Base-by-base conservation (phyloP, 257 asterid genomes). In the Verbascum thapsus region DNA sequence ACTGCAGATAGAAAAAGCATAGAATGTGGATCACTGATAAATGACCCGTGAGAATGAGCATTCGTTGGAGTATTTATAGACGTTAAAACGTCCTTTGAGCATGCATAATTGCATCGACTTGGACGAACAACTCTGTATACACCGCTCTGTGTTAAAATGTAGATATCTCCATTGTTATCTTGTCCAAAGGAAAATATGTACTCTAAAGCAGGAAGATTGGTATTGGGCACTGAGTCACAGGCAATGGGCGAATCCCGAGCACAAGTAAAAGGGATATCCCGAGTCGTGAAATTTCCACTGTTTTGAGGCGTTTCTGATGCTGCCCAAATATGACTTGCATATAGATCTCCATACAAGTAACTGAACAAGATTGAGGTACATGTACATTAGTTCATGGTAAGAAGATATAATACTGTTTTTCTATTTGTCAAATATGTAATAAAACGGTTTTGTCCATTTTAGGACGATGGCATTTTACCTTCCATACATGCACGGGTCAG, bases 401-500 rank as follows among this genome's bases (percentile, higher is more conserved):
- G 22, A 45, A 8, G 34, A 40, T 6, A 35, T 42, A 3, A 20
- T 7, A 37, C 8, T 9, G 0, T 26, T 5, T 26, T 26, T 26
- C 2, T 26, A 26, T 26, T 26, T 26, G 32, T 26, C 32, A 26
- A 1, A 1, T 26, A 26, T 26, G 2, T 26, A 26, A 26, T 2
- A 26, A n/a, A n/a, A n/a, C n/a, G n/a, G n/a, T n/a, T n/a, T n/a
- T n/a, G n/a, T n/a, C n/a, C n/a, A n/a, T n/a, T n/a, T n/a, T n/a
- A n/a, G n/a, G n/a, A n/a, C n/a, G n/a, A 32, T 9, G 59, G 7
- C 3, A 60, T 6, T 34, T 83, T 74, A 91, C 99, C 97, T 92
- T 82, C 95, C 99, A 55, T 85, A 75, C 32, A 78, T 73, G 88
- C 97, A 92, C 19, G 97, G 95, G 65, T 92, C 99, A 3, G 91